These are phyloP conservation scores for Zymoseptoria brevis DNA, from an alignment of 2,329 filamentous ascomycete species.

Conservation along the genomic window DNA sequence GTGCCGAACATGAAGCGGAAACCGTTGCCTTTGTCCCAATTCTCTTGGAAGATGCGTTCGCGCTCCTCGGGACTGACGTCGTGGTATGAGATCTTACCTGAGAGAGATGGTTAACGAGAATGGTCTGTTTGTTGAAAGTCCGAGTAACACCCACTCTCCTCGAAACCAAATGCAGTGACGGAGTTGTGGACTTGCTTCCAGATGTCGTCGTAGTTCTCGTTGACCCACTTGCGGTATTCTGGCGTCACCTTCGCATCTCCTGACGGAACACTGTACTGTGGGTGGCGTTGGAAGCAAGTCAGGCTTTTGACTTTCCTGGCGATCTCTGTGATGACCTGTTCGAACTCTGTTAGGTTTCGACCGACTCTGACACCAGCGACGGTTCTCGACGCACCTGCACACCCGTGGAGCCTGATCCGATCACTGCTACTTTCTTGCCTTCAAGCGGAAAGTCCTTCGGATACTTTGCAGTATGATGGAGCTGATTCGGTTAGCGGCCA, in stretches of 20 bases:
- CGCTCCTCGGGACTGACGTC: constrained; percentile 31
- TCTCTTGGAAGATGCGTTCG: constrained; percentile 39
- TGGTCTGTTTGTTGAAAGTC: neutral
- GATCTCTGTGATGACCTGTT: constrained; percentile 26
- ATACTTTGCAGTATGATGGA: constrained; percentile 36
- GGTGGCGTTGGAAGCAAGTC: constrained; percentile 31
- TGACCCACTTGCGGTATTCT: constrained; percentile 26
- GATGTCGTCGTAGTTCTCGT: constrained; percentile 31
- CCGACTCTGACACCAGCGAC: constrained; percentile 5
- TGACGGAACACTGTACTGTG: constrained; percentile 32
- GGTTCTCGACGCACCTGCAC: constrained; percentile 32
- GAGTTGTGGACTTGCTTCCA: constrained; percentile 24
- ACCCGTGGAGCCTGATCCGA: constrained; percentile 37
- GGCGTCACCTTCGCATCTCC: constrained; percentile 23
- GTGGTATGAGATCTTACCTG: constrained; percentile 14
- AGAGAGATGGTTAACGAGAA: neutral
- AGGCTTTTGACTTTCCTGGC: constrained; percentile 23
- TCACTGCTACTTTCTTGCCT: constrained; percentile 33
- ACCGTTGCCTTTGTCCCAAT: constrained; percentile 44
- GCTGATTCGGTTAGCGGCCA: constrained; percentile 24
- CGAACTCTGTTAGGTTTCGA: constrained; percentile 18
- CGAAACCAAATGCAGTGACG: constrained; percentile 29
- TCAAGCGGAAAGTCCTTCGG: constrained; percentile 22
- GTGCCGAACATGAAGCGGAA: constrained; percentile 48
- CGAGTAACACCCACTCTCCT: constrained; percentile 16